phyloP scores from a whole-genome alignment of 257 asterid species.

The Buddleja alternifolia region DNA sequence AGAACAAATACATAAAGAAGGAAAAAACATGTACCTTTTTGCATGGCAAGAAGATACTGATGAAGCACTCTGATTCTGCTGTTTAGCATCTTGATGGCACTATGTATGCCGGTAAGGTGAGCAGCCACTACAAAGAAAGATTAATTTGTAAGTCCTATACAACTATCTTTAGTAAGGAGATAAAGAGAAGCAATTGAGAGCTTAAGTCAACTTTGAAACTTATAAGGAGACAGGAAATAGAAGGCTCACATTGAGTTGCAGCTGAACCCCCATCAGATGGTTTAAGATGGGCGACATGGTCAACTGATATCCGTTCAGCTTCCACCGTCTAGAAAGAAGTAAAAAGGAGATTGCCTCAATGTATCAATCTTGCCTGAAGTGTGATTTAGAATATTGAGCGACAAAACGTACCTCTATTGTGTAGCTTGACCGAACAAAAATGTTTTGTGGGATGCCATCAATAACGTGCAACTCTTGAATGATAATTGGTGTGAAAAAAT shows the following conservation, averaged over 20 bases:
- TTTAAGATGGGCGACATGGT: constrained; percentile 96
- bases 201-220: constrained; percentile 1
- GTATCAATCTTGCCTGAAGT: constrained; percentile 21
- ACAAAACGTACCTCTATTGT: constrained; percentile 74
- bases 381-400: constrained; percentile 5
- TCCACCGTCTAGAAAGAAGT: constrained; percentile 78
- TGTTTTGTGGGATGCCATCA: constrained; percentile 93
- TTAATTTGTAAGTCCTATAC: constrained; percentile 1
- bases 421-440: constrained; percentile 88
- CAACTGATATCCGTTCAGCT: constrained; percentile 97
- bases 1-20: background rate
- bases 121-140: constrained; percentile 74
- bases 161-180: background rate
- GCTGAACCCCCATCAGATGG: constrained; percentile 99
- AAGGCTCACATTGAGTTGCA: constrained; percentile 85
- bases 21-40: constrained; percentile 66
- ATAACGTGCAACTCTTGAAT: constrained; percentile 84
- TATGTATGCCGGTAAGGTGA: constrained; percentile 95
- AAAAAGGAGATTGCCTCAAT: constrained; percentile 13
- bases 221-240: constrained; percentile 15
- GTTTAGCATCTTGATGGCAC: constrained; percentile 95
- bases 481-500: constrained; percentile 34
- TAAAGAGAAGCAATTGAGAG: background rate
- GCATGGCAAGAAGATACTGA: constrained; percentile 89
- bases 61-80: constrained; percentile 88